Conservation (phyloP, 2,329 filamentous ascomycete species). For the Aspergillus brasiliensis region DNA sequence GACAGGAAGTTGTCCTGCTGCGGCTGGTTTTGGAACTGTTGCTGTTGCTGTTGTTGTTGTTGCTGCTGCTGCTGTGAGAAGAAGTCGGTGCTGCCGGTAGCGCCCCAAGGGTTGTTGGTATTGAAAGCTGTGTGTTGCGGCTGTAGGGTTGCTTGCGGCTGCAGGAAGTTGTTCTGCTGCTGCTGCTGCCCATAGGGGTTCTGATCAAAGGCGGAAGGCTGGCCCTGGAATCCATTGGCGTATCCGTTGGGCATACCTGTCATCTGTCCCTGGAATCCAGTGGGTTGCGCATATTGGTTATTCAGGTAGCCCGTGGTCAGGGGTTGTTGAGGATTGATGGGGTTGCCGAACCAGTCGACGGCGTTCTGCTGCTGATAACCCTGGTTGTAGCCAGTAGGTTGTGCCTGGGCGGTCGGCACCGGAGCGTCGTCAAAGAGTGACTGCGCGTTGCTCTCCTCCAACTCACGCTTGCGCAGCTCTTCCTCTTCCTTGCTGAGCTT, state of each 20-base stretch:
- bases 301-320: slow-evolving; percentile 70
- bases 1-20: slow-evolving; percentile 65
- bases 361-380: slow-evolving; percentile 96
- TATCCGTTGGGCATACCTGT: slow-evolving; percentile 72
- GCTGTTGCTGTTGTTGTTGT: slow-evolving; percentile 43
- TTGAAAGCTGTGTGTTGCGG: slow-evolving; percentile 63
- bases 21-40: slow-evolving; percentile 46
- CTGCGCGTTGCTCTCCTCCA: slow-evolving; percentile 81
- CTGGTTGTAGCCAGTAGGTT: slow-evolving; percentile 89
- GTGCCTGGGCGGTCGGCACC: slow-evolving; percentile 65
- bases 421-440: slow-evolving; percentile 85
- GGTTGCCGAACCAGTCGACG: slow-evolving; percentile 97
- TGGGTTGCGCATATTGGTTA: slow-evolving; percentile 73
- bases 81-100: slow-evolving; percentile 26
- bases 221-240: slow-evolving; percentile 67
- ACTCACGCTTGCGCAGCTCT: slow-evolving; percentile 73
- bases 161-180: slow-evolving; percentile 47
- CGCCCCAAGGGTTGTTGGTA: slow-evolving; percentile 59
- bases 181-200: slow-evolving; percentile 45
- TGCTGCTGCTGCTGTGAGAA: slow-evolving; percentile 54
- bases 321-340: slow-evolving; percentile 74
- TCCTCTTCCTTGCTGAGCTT: slow-evolving; percentile 96
- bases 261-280: slow-evolving; percentile 65
- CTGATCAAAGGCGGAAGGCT: slow-evolving; percentile 70
- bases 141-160: slow-evolving; percentile 56